Evolutionary conservation across 2,329 filamentous ascomycete genomes (phyloP).

Genomic region (Erysiphe pulchra): DNA sequence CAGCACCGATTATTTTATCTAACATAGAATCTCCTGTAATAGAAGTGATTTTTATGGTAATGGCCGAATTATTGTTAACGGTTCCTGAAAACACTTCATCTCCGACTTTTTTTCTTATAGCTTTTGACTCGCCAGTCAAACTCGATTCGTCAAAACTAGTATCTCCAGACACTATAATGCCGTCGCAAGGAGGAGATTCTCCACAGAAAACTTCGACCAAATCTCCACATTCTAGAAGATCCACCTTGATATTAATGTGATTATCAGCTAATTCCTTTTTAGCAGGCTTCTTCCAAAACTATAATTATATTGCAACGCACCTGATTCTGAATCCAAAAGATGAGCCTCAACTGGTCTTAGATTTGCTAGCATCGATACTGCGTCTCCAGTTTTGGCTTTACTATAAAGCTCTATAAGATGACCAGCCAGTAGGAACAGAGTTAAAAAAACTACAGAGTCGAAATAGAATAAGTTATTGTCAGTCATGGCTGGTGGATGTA

Average conservation of each 20-base stretch:
- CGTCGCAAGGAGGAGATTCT: conserved; percentile 21
- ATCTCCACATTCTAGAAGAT: conserved; percentile 45
- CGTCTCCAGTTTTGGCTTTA: conserved; percentile 73
- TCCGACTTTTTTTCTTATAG: conserved; percentile 33
- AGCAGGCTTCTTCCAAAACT: background rate
- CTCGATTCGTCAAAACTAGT: conserved; percentile 72
- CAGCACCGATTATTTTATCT: conserved; percentile 52
- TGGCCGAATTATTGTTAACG: conserved; percentile 39
- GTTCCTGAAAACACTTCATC: conserved; percentile 49
- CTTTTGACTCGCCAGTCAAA: conserved; percentile 53
- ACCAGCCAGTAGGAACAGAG: conserved; percentile 55
- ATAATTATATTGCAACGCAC: background rate
- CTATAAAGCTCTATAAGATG: conserved; percentile 70
- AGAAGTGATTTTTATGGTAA: conserved; percentile 37
- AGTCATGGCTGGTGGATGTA: conserved; percentile 15
- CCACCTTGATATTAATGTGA: conserved; percentile 16
- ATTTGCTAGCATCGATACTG: conserved; percentile 53
- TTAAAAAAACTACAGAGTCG: conserved; percentile 79
- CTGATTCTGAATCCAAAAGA: conserved; percentile 25
- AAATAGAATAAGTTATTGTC: conserved; percentile 44
- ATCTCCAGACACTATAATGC: conserved; percentile 29
- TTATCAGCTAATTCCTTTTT: conserved; percentile 1
- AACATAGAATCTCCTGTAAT: conserved; percentile 47
- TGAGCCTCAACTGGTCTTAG: conserved; percentile 54
- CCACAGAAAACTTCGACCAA: conserved; percentile 53